These are phyloP conservation scores for Geotrichum macrosporum DNA, from an alignment of 1,139 yeast species.

Conservation along the genomic window DNA sequence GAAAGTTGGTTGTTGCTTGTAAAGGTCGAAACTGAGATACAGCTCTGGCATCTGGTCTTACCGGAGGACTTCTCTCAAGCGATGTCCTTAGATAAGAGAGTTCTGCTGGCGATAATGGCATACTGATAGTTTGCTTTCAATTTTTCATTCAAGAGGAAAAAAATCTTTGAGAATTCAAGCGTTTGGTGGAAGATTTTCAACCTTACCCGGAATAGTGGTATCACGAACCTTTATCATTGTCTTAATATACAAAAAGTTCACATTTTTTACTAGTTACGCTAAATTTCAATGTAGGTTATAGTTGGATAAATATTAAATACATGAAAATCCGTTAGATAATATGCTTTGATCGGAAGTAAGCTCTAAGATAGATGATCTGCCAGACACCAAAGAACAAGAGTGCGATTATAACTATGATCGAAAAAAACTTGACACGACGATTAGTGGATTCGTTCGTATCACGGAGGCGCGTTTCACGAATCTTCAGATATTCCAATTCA, in stretches of 20 bases:
- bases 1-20: slow-evolving; percentile 73
- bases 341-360: slow-evolving; percentile 90
- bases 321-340: slow-evolving; percentile 66
- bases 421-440: slow-evolving; percentile 74
- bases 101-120: slow-evolving; percentile 73
- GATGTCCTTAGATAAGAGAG: slow-evolving; percentile 76
- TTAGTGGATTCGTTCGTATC: slow-evolving; percentile 95
- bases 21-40: slow-evolving; percentile 75
- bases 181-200: slow-evolving; percentile 7
- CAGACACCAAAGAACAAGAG: slow-evolving; percentile 79
- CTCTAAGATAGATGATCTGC: slow-evolving; percentile 88
- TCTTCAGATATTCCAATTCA: slow-evolving; percentile 76
- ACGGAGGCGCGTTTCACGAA: slow-evolving; percentile 87
- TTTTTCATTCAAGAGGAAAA: background rate
- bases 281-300: too few relatives aligned
- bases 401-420: slow-evolving; percentile 60
- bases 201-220: slow-evolving; percentile 3
- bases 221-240: background rate
- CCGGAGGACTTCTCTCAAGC: slow-evolving; percentile 54
- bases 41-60: slow-evolving; percentile 79
- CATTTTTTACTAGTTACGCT: too few relatives aligned
- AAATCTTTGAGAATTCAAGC: background rate
- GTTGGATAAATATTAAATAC: too few relatives aligned
- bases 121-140: slow-evolving; percentile 21
- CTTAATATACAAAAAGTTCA: too few relatives aligned